These are phyloP conservation scores for Linnemannia hyalina DNA, from an alignment of 192 early-diverging fungal species.

Conservation along the genomic window DNA sequence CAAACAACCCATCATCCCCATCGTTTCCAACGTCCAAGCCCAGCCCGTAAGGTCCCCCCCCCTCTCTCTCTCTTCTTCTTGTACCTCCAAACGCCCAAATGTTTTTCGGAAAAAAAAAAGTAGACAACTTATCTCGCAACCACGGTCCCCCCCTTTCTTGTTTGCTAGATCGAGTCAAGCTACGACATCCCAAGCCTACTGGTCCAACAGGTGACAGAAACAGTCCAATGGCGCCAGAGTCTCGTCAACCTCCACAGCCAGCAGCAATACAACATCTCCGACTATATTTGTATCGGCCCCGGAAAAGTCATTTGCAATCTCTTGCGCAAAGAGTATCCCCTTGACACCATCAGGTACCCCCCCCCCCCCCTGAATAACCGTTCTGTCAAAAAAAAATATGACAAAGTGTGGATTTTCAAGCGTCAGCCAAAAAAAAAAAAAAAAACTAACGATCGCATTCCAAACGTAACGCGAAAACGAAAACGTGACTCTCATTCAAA, in stretches of 20 bases:
- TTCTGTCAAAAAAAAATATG: not conserved
- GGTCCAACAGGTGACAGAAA: constrained; percentile 83
- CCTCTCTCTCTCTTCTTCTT: too few relatives aligned
- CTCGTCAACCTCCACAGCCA: constrained; percentile 84
- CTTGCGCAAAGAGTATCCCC: constrained; percentile 86
- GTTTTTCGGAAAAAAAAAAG: not conserved
- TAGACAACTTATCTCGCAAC: not conserved
- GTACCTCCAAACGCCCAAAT: too few relatives aligned
- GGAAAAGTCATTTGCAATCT: constrained; percentile 91
- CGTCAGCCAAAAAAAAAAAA: too few relatives aligned
- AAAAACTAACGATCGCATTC: not conserved
- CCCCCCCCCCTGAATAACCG: too few relatives aligned
- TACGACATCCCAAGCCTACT: constrained; percentile 76
- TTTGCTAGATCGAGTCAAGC: constrained; percentile 52
- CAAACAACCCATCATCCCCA: constrained; percentile 77
- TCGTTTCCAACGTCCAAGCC: constrained; percentile 94
- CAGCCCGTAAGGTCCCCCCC: constrained; percentile 68
- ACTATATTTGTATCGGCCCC: constrained; percentile 91
- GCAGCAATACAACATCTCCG: constrained; percentile 54
- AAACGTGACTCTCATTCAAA: not conserved
- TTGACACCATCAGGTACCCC: constrained; percentile 69
- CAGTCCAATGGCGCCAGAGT: constrained; percentile 92
- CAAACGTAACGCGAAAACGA: not conserved
- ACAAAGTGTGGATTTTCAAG: too few relatives aligned
- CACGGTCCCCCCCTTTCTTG: not conserved